Evolutionary conservation across 2,329 filamentous ascomycete species (phyloP).

Genomic region (Byssoonygena ceratinophila): DNA sequence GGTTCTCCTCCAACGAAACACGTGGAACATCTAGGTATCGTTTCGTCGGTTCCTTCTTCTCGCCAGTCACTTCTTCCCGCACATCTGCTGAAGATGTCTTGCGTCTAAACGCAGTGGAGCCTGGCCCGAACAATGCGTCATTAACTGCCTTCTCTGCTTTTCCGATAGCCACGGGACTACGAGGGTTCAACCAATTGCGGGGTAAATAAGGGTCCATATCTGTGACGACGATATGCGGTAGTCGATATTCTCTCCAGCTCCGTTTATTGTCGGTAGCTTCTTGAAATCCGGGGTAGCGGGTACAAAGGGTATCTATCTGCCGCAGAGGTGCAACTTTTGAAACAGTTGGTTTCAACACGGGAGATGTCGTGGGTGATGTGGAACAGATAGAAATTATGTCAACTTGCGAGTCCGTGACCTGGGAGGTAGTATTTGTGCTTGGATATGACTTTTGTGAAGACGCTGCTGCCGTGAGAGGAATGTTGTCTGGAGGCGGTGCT

Average conservation of each 20-base stretch:
- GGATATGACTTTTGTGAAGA: neutral
- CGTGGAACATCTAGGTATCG: slow-evolving; percentile 1
- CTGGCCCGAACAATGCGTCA: slow-evolving; percentile 10
- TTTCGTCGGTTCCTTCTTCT: neutral
- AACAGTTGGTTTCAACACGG: neutral
- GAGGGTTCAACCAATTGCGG: slow-evolving; percentile 11
- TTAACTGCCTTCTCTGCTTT: slow-evolving; percentile 9
- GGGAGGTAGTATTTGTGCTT: neutral
- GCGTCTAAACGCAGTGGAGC: slow-evolving; percentile 6
- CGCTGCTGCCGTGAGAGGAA: neutral
- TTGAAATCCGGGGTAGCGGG: slow-evolving; percentile 21
- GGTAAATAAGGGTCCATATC: slow-evolving; percentile 13
- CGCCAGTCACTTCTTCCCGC: neutral
- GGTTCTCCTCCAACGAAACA: slow-evolving; percentile 5
- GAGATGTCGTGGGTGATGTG: neutral
- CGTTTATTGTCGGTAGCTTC: neutral
- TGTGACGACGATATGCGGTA: slow-evolving; percentile 15
- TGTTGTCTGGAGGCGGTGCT: neutral
- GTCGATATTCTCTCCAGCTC: slow-evolving; percentile 10
- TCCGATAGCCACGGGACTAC: slow-evolving; percentile 9
- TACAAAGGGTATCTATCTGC: slow-evolving; percentile 2
- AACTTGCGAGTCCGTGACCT: neutral
- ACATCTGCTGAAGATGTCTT: neutral
- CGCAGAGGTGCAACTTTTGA: neutral
- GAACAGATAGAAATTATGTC: slow-evolving; percentile 3